These are phyloP conservation scores for Phyllosticta citribraziliensis DNA, from an alignment of 2,329 filamentous ascomycete genomes.

Conservation along the genomic window DNA sequence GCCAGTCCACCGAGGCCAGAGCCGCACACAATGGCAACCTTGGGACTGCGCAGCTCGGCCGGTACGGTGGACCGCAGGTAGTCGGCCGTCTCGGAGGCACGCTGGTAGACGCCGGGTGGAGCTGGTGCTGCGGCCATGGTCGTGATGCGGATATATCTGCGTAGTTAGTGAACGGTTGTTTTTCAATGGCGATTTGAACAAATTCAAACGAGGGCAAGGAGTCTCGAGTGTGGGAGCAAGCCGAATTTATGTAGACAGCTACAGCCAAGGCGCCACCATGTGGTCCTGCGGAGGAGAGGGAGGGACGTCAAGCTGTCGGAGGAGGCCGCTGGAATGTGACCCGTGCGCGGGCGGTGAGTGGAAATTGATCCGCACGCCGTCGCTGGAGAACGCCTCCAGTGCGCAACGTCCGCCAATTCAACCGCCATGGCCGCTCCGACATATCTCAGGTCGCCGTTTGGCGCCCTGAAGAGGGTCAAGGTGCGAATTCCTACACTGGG, in stretches of 20 bases:
- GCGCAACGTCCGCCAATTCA: not conserved
- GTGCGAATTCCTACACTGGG: conserved; percentile 18
- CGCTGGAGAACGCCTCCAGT: not conserved
- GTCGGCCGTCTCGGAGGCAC: conserved; percentile 40
- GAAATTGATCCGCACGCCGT: conserved; percentile 46
- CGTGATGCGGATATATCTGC: not conserved
- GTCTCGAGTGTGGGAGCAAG: not conserved
- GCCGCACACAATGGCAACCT: conserved; percentile 55
- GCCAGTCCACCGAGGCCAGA: conserved; percentile 54
- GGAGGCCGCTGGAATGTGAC: not conserved
- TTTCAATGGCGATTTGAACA: not conserved
- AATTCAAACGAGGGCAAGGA: not conserved
- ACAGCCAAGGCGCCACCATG: not conserved
- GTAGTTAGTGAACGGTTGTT: not conserved
- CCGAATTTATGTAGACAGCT: not conserved
- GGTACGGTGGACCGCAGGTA: conserved; percentile 44
- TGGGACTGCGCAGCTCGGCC: conserved; percentile 39
- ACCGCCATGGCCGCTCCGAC: conserved; percentile 34
- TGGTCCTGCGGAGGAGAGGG: not conserved
- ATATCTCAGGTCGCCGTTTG: conserved; percentile 34
- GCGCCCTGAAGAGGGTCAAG: conserved; percentile 33
- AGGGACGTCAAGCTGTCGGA: not conserved
- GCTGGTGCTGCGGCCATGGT: conserved; percentile 19
- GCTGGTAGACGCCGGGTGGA: conserved; percentile 28
- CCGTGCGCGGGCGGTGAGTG: conserved; percentile 64